Percentiles rank a stretch among this genome's conserved stretches.
Conservation (phyloP, 2,329 filamentous ascomycete genomes). For the Exophiala sideris region DNA sequence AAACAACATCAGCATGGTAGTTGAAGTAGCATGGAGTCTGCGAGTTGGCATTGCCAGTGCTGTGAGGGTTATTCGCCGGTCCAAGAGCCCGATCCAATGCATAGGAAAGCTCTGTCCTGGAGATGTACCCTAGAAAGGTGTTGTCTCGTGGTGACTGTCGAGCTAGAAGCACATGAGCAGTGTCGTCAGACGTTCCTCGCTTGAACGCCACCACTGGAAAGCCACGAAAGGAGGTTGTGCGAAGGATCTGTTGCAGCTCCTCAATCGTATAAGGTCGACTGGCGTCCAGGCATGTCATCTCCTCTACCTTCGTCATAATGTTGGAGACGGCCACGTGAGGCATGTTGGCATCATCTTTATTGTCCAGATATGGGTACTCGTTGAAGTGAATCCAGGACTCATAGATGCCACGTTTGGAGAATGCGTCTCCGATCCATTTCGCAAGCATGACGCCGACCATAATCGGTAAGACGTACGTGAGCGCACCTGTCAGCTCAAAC, state of each 20-base stretch:
- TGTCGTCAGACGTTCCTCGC: background rate
- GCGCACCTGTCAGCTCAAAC: conserved; percentile 94
- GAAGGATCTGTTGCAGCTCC: conserved; percentile 67
- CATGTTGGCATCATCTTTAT: conserved; percentile 72
- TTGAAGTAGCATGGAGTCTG: conserved; percentile 68
- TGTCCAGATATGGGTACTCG: conserved; percentile 92
- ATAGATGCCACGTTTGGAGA: conserved; percentile 90
- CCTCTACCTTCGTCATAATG: conserved; percentile 89
- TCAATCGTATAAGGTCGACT: conserved; percentile 77
- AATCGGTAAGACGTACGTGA: conserved; percentile 95
- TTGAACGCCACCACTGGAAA: conserved; percentile 70
- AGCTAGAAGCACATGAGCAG: conserved; percentile 3
- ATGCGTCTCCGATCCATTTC: conserved; percentile 97
- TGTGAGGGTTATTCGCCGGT: conserved; percentile 46
- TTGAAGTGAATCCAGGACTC: conserved; percentile 97
- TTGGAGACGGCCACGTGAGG: conserved; percentile 82
- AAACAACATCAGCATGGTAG: conserved; percentile 77
- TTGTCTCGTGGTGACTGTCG: conserved; percentile 40
- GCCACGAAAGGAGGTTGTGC: conserved; percentile 74
- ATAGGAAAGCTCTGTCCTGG: conserved; percentile 80
- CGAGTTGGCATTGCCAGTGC: conserved; percentile 44
- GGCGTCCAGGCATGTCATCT: conserved; percentile 81
- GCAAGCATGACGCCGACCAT: conserved; percentile 98
- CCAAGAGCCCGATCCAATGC: conserved; percentile 58
- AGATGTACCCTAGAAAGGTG: conserved; percentile 87